Evolutionary conservation across 2,329 filamentous ascomycete genomes (phyloP), one percentile per base, ranked within the genome.

Genomic region (Curvularia lunata): DNA sequence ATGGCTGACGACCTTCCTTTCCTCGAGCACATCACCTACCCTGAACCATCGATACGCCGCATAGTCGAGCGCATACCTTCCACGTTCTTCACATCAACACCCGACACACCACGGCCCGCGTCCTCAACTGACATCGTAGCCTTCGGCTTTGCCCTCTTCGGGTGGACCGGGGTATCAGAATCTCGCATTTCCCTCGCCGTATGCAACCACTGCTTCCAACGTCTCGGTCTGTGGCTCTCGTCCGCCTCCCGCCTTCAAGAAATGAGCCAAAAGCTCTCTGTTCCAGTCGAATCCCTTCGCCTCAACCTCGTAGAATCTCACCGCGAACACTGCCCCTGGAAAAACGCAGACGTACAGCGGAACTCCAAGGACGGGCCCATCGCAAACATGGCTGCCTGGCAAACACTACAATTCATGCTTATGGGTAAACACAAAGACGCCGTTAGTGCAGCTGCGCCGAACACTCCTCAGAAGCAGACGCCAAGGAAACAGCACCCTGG

Each of bases 211-310:
- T 99, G 95, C 74, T 90, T 96, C 70, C 88, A 95, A 58, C 87
- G 93, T 1, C 82, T 98, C 0, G 95, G 95, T 0, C 82, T 99
- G 2, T 99, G 95, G 95, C 89, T 99, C 81, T 98, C 96, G 75
- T 64, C 66, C 0, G 66, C 68, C 38, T 54, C 66, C 6, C 68
- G 70, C 7, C 54, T 75, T n/a, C 66, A 69, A 38, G 69, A 74
- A 40, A 76, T 74, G 69, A 71, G 67, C 60, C 55, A 64, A 48
- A 77, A 73, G 28, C 69, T 76, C 9, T 56, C 68, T 13, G 66
- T 74, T 0, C 65, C 73, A 3, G 60, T 75, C 7, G 66, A 66
- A 30, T 62, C 62, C 3, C 68, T 78, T 1, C 68, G 70, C 1
- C 71, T 78, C 40, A 74, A 78, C 30, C 65, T 77, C 6, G 54